Evolutionary conservation across 768 basidiomycete genomes (phyloP), one percentile per base, ranked within the genome.

Genomic region (Chalciporus piperatus): DNA sequence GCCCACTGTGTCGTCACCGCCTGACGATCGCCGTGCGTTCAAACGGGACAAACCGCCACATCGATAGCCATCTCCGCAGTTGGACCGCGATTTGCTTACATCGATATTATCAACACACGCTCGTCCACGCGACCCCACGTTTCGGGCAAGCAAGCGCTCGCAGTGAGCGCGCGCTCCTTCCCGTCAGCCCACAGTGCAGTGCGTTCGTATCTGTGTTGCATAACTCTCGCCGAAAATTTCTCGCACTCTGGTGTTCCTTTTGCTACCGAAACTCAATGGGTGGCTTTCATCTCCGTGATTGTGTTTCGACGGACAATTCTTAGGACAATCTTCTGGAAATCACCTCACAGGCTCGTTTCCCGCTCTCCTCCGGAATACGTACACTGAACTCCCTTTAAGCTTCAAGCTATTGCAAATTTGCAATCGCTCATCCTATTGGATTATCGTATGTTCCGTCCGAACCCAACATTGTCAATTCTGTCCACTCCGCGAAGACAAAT

Each of bases 251-350:
- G 27, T 33, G 35, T 19, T 37, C 30, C 47, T 28, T 23, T 30
- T 23, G 20, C 27, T 33, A 44, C 55, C 45, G 25, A 17, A 38
- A 55, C 16, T 50, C 27, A 50, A 37, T 47, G 17, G 41, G 42
- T 52, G 56, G 49, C 19, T 33, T 58, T 58, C 56, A 58, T 58
- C 43, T 58, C 56, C 56, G 56, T 30, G 27, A 33, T n/a, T 30
- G 44, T 41, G 27, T 20, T 40, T 32, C 22, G 22, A 27, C 48
- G n/a, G n/a, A n/a, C n/a, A n/a, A n/a, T n/a, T n/a, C n/a, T n/a
- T n/a, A n/a, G n/a, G n/a, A n/a, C n/a, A n/a, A n/a, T n/a, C n/a
- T n/a, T n/a, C n/a, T n/a, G n/a, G n/a, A n/a, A n/a, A n/a, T n/a
- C n/a, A n/a, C n/a, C n/a, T n/a, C n/a, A n/a, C n/a, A n/a, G n/a